Conservation (phyloP, 2,329 filamentous ascomycete species). For the Alternaria sp. region DNA sequence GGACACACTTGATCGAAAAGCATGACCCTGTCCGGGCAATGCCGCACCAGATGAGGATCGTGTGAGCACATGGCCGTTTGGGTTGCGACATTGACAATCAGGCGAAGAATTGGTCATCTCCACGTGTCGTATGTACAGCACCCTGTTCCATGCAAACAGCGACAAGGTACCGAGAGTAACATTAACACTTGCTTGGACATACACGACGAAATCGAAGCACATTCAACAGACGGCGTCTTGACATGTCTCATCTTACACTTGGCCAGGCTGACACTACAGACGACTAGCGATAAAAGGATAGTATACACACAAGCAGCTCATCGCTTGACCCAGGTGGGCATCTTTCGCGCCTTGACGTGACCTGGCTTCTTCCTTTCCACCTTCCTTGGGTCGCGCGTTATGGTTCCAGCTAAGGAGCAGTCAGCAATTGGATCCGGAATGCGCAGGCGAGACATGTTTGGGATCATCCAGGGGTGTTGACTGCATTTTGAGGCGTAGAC, state of each 20-base stretch:
- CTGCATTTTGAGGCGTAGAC: slow-evolving; percentile 9
- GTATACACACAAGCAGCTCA: slow-evolving; percentile 47
- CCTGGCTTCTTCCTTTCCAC: slow-evolving; percentile 99
- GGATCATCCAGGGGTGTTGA: slow-evolving; percentile 9
- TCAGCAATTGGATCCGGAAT: slow-evolving; percentile 50
- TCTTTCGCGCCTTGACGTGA: slow-evolving; percentile 96
- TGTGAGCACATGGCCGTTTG: slow-evolving; percentile 1
- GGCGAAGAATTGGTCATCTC: background rate
- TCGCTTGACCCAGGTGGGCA: slow-evolving; percentile 95
- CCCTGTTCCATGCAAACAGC: background rate
- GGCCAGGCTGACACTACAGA: slow-evolving; percentile 21
- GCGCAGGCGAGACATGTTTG: slow-evolving; percentile 14
- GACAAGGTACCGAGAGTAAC: background rate
- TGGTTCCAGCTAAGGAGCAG: slow-evolving; percentile 75
- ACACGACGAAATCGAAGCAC: background rate
- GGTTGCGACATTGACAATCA: background rate
- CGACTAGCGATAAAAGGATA: slow-evolving; percentile 21
- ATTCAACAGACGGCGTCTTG: background rate
- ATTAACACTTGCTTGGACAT: background rate
- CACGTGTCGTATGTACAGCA: background rate
- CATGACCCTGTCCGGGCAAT: background rate
- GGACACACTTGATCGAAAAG: background rate
- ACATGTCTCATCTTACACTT: slow-evolving; percentile 15
- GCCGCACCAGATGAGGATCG: background rate
- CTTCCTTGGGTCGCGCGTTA: slow-evolving; percentile 86